Conservation (phyloP, 176 grass and related monocot genomes). For the Pontederia paniculata region DNA sequence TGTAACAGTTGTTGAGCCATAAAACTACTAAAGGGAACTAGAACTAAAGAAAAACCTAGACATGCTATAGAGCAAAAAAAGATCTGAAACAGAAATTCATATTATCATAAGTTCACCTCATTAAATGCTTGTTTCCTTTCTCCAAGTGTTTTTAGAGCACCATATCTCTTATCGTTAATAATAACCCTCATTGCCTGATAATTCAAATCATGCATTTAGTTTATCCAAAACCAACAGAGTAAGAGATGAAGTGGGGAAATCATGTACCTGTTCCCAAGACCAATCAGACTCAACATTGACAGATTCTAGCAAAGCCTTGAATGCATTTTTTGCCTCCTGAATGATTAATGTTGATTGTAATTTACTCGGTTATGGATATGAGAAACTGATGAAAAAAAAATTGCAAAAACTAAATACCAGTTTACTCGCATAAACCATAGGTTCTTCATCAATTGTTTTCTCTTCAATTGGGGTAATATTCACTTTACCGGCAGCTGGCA, state of each 20-base stretch:
- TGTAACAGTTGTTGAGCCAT: no score
- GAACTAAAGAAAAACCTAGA: background rate
- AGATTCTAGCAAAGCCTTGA: conserved; percentile 77
- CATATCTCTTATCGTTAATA: conserved; percentile 91
- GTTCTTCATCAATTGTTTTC: conserved; percentile 68
- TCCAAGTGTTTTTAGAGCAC: conserved; percentile 84
- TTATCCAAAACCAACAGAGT: no score
- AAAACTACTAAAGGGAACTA: background rate
- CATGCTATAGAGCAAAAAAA: background rate
- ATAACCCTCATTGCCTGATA: conserved; percentile 89
- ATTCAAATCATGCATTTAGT: conserved; percentile 19
- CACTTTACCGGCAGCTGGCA: conserved; percentile 48
- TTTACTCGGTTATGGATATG: no score
- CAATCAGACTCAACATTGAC: conserved; percentile 84
- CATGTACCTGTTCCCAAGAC: conserved; percentile 86
- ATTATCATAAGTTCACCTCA: conserved; percentile 39
- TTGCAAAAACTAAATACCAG: conserved; percentile 31
- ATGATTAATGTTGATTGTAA: background rate
- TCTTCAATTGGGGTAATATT: conserved; percentile 63
- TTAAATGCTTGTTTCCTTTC: conserved; percentile 99
- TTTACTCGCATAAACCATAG: conserved; percentile 69
- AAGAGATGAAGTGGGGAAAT: background rate
- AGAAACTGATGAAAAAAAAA: conserved; percentile 5
- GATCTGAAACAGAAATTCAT: background rate
- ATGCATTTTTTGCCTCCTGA: conserved; percentile 89